Percentiles rank a stretch among this genome's conserved stretches.
phyloP scores from a whole-genome alignment of 352 stramenopile species.

The Globisporangium cederbergense region DNA sequence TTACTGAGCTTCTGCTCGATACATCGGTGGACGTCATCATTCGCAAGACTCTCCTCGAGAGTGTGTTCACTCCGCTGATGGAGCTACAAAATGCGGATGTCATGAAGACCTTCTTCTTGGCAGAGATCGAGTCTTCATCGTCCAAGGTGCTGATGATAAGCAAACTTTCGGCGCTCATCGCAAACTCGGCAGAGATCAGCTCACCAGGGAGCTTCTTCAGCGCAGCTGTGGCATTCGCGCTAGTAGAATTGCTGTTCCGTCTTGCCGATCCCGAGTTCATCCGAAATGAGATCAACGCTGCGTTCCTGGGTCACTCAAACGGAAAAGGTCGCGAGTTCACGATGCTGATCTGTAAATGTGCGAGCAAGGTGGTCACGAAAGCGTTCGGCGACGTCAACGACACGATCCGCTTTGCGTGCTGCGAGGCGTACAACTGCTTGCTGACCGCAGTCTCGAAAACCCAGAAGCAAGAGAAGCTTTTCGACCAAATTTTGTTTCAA shows the following conservation, averaged over 20 bases:
- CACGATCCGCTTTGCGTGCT: slow-evolving; percentile 42
- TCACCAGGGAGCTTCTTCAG: slow-evolving; percentile 38
- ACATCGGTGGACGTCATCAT: slow-evolving; percentile 29
- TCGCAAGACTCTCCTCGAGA: slow-evolving; percentile 41
- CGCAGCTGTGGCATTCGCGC: slow-evolving; percentile 49
- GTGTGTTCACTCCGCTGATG: slow-evolving; percentile 50
- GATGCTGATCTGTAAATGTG: slow-evolving; percentile 83
- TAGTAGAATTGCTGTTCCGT: slow-evolving; percentile 68
- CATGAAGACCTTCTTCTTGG: slow-evolving; percentile 47
- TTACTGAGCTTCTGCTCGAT: slow-evolving; percentile 45
- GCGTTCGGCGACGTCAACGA: slow-evolving; percentile 33
- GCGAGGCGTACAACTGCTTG: slow-evolving; percentile 71
- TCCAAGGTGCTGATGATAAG: slow-evolving; percentile 40
- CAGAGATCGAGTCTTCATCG: slow-evolving; percentile 13
- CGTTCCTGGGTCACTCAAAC: slow-evolving; percentile 64
- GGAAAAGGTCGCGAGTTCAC: slow-evolving; percentile 80
- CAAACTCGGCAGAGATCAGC: slow-evolving; percentile 42
- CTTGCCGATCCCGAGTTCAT: slow-evolving; percentile 62
- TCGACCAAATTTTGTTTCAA: slow-evolving; percentile 83
- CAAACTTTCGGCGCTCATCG: slow-evolving; percentile 51
- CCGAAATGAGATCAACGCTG: slow-evolving; percentile 61
- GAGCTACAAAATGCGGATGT: slow-evolving; percentile 33
- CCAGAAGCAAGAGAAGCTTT: slow-evolving; percentile 87
- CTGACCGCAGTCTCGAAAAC: slow-evolving; percentile 73
- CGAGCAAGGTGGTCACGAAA: slow-evolving; percentile 71